A percentile compares a stretch with the other conserved stretches of the same genome.
Evolutionary conservation across 202 grass and related monocot genomes (phyloP).

Genomic region (Elaeis oleifera): DNA sequence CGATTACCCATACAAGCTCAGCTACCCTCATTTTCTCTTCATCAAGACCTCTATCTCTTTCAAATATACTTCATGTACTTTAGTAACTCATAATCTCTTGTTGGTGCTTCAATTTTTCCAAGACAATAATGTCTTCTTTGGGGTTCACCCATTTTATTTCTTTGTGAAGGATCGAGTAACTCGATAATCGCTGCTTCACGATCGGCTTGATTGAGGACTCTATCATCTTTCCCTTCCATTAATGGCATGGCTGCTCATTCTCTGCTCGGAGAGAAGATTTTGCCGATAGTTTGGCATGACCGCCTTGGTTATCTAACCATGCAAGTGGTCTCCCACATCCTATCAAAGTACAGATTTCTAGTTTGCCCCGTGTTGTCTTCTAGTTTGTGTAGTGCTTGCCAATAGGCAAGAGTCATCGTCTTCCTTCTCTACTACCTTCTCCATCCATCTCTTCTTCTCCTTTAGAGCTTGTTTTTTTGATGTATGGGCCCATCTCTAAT

Average conservation of each 20-base stretch:
- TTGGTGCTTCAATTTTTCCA: background rate
- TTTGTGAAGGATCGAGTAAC: background rate
- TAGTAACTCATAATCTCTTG: background rate
- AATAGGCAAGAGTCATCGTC: background rate
- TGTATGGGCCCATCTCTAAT: background rate
- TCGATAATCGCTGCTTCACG: too few species aligned
- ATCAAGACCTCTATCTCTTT: too few species aligned
- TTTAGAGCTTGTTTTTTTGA: background rate
- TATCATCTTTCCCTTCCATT: background rate
- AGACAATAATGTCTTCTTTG: background rate
- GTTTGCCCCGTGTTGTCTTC: too few species aligned
- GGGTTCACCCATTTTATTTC: too few species aligned
- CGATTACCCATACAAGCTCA: background rate
- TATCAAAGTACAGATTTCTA: background rate
- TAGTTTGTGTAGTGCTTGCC: background rate
- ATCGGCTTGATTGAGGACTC: background rate
- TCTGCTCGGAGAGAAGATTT: background rate
- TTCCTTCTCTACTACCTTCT: background rate
- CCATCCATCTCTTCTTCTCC: background rate
- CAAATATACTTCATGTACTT: background rate
- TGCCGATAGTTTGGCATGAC: background rate
- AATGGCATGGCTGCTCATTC: background rate
- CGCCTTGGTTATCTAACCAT: background rate
- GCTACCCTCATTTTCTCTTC: background rate
- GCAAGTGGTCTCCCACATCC: background rate